These are phyloP conservation scores for Senna tora DNA, from an alignment of 306 rosid genomes.

Conservation along the genomic window DNA sequence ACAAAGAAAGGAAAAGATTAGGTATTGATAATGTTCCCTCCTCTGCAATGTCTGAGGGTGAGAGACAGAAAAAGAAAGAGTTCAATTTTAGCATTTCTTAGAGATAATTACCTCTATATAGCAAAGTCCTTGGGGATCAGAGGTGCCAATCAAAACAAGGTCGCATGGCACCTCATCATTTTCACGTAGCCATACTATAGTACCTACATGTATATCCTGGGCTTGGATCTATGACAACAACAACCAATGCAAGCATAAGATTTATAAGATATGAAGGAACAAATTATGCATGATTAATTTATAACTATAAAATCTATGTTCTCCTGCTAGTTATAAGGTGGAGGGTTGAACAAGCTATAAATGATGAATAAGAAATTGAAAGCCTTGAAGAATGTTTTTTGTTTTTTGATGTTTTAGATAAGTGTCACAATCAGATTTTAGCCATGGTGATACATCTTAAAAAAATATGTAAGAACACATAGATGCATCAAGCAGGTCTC, in stretches of 20 bases:
- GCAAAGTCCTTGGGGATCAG: constrained; percentile 95
- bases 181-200: constrained; percentile 92
- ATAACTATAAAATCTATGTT: neutral
- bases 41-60: constrained; percentile 15
- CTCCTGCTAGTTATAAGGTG: neutral
- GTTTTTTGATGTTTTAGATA: too few relatives aligned
- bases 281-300: neutral
- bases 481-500: neutral
- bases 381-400: neutral
- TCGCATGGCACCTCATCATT: constrained; percentile 99
- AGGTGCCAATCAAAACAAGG: constrained; percentile 91
- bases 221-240: constrained; percentile 73
- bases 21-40: constrained; percentile 4
- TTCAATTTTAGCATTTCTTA: constrained; percentile 34
- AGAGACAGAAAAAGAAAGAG: constrained; percentile 19
- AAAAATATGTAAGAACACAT: neutral
- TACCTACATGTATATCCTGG: constrained; percentile 90
- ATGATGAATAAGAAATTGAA: neutral
- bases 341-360: neutral
- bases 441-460: too few relatives aligned
- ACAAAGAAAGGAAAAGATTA: constrained; percentile 9
- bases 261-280: constrained; percentile 8
- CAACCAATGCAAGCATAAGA: constrained; percentile 37
- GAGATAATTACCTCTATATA: constrained; percentile 77
- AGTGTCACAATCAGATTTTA: neutral